phyloP scores from a whole-genome alignment of 148 eudicot genomes.

The Camellia japonica region DNA sequence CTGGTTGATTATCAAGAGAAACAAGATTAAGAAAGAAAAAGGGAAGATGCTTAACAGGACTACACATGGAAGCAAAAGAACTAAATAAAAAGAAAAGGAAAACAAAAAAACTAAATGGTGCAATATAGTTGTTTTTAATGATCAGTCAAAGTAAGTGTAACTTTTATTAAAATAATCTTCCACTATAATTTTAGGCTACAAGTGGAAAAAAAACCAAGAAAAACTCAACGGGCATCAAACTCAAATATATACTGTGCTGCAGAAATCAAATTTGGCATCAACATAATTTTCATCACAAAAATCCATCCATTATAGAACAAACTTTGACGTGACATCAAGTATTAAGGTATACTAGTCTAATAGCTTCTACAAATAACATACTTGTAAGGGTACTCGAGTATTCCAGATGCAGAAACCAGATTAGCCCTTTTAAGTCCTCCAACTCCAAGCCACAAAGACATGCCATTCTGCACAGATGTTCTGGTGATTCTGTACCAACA shows the following conservation, averaged over 20 bases:
- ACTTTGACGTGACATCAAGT: background rate
- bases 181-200: background rate
- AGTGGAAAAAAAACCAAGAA: background rate
- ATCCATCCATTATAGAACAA: background rate
- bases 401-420: slow-evolving; percentile 79
- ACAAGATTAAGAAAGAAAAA: background rate
- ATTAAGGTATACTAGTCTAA: background rate
- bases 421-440: slow-evolving; percentile 57
- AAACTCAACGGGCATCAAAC: background rate
- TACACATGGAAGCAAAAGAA: background rate
- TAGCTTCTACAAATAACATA: slow-evolving; percentile 23
- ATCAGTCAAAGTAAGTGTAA: background rate
- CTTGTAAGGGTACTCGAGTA: slow-evolving; percentile 85
- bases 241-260: background rate
- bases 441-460: slow-evolving; percentile 67
- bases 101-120: background rate
- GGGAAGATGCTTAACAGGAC: background rate
- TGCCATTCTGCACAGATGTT: slow-evolving; percentile 38
- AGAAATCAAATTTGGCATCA: background rate
- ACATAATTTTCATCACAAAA: background rate
- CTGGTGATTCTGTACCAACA: slow-evolving; percentile 68
- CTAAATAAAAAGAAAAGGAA: background rate
- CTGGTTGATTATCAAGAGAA: slow-evolving; percentile 33
- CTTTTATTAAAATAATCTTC: background rate
- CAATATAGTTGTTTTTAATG: slow-evolving; percentile 5